Percentiles rank a stretch among this genome's conserved stretches.
These are phyloP conservation scores for Stipa capillata DNA, from an alignment of 176 grass and related monocot genomes.

Conservation along the genomic window DNA sequence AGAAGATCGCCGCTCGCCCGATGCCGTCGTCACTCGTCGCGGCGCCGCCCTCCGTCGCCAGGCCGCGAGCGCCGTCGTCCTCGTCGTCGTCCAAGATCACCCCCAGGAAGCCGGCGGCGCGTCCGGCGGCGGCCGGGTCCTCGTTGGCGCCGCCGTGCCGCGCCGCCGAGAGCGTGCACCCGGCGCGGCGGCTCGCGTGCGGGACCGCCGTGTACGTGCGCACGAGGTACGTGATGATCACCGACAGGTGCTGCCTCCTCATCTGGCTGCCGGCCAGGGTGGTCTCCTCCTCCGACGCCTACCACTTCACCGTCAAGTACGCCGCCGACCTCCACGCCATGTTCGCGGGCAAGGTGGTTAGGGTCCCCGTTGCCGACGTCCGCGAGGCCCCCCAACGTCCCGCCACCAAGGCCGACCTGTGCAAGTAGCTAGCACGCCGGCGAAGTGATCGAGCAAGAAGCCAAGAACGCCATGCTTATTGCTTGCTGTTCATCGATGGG, in stretches of 20 bases:
- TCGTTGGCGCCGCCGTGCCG: background rate
- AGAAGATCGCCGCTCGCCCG: background rate
- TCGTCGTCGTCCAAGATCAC: background rate
- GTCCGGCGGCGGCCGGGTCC: background rate
- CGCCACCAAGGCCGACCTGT: background rate
- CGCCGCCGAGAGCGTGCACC: conserved; percentile 12
- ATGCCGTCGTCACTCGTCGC: background rate
- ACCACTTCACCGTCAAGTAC: conserved; percentile 37
- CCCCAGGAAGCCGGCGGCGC: background rate
- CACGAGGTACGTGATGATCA: background rate
- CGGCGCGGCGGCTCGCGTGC: conserved; percentile 18
- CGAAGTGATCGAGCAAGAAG: no score
- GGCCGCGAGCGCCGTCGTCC: background rate
- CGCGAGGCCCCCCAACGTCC: background rate
- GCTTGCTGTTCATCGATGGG: background rate
- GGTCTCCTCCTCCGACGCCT: conserved; percentile 11
- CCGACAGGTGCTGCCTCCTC: background rate
- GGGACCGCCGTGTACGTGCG: conserved; percentile 40
- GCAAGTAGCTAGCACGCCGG: background rate
- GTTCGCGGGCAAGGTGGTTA: conserved; percentile 27
- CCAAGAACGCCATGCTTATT: background rate
- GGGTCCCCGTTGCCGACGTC: background rate
- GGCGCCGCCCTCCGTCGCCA: background rate
- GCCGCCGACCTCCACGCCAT: conserved; percentile 25
- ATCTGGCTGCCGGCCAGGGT: conserved; percentile 1